Percentiles rank a stretch among this genome's conserved stretches.
phyloP scores from a whole-genome alignment of 352 stramenopile genomes.

The Globisporangium radiosum region DNA sequence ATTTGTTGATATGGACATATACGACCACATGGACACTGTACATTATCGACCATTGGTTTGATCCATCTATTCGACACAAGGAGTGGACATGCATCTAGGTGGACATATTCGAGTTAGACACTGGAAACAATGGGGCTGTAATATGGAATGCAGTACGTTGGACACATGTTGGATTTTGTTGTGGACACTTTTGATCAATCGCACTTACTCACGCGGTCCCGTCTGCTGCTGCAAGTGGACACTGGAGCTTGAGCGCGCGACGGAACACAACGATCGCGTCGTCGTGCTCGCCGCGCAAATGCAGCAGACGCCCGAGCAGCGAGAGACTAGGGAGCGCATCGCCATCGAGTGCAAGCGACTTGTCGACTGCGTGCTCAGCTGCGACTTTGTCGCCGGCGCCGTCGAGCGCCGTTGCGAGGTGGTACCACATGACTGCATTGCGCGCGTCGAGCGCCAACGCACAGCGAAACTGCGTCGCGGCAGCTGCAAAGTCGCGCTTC shows the following conservation, averaged over 20 bases:
- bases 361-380: constrained; percentile 45
- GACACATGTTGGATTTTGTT: too few species aligned
- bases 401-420: constrained; percentile 62
- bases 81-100: not conserved
- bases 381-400: constrained; percentile 25
- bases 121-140: too few species aligned
- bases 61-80: not conserved
- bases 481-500: constrained; percentile 34
- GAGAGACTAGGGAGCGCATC: constrained; percentile 48
- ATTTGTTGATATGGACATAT: not conserved
- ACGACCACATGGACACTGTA: not conserved
- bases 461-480: constrained; percentile 33
- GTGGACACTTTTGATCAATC: too few species aligned
- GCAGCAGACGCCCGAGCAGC: constrained; percentile 53
- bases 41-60: too few species aligned
- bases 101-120: constrained; percentile 6
- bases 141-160: too few species aligned
- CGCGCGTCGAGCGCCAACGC: constrained; percentile 28
- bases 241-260: constrained; percentile 48
- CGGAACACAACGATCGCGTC: constrained; percentile 66
- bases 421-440: constrained; percentile 39
- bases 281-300: constrained; percentile 56
- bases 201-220: too few species aligned
- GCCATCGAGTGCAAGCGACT: constrained; percentile 36
- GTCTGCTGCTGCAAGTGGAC: not conserved